A percentile compares a stretch with the other conserved stretches of the same genome.
Evolutionary conservation across 2,329 filamentous ascomycete species (phyloP).

Genomic region (Epichloe scottii): DNA sequence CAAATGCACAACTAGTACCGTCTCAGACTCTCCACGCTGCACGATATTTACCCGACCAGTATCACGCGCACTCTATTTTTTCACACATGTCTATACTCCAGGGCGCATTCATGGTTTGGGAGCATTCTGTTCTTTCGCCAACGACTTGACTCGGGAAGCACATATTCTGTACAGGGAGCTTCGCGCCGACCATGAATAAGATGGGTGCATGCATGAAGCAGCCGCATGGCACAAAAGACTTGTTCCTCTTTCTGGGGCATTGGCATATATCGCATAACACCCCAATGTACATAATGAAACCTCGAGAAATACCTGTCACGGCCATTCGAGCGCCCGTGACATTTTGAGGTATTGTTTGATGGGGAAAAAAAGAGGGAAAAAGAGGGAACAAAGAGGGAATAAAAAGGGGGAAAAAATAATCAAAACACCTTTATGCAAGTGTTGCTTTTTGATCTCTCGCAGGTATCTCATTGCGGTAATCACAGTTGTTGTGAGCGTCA

Average conservation of each 20-base stretch:
- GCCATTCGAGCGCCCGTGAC: background rate
- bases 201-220: background rate
- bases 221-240: background rate
- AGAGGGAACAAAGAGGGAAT: too few species aligned
- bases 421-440: too few species aligned
- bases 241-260: background rate
- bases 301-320: background rate
- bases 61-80: background rate
- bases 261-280: background rate
- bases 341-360: background rate
- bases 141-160: too few species aligned
- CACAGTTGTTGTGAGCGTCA: too few species aligned
- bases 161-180: too few species aligned
- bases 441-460: too few species aligned
- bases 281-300: background rate
- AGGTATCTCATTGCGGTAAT: too few species aligned
- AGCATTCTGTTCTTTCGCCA: background rate
- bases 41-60: background rate
- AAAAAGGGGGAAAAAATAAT: too few species aligned
- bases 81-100: background rate
- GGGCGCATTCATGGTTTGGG: background rate
- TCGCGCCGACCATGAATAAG: background rate
- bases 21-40: too few species aligned
- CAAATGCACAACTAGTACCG: background rate
- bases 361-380: too few species aligned